phyloP scores from a whole-genome alignment of 2,329 filamentous ascomycete genomes.

The Cercospora zeae-maydis region DNA sequence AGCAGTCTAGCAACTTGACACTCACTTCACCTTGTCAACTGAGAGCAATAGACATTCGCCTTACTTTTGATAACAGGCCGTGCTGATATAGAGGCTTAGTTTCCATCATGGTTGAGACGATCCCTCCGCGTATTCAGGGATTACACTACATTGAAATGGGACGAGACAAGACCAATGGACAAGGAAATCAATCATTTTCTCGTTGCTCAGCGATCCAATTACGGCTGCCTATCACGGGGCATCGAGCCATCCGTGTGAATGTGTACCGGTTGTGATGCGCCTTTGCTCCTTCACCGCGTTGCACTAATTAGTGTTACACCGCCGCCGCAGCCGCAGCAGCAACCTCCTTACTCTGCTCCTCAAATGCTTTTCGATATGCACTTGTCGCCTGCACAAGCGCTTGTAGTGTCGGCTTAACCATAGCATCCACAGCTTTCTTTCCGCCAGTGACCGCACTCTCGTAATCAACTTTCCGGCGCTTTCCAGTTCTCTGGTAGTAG shows the following conservation, averaged over 20 bases:
- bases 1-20: neutral
- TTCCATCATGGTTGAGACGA: neutral
- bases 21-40: neutral
- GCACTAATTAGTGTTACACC: neutral
- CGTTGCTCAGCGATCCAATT: neutral
- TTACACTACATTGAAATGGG: too few species aligned
- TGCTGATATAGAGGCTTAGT: too few species aligned
- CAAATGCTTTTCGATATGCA: conserved; percentile 68
- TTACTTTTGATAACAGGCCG: neutral
- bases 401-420: conserved; percentile 70
- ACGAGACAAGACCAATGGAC: too few species aligned
- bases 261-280: too few species aligned
- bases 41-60: neutral
- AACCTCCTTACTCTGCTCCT: conserved; percentile 49
- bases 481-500: conserved; percentile 67
- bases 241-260: too few species aligned
- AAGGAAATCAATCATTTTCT: neutral
- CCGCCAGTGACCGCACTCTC: conserved; percentile 70
- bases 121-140: neutral
- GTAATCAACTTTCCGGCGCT: conserved; percentile 60
- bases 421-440: conserved; percentile 66
- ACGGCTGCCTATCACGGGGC: neutral
- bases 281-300: neutral
- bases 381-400: conserved; percentile 68
- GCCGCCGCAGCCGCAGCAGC: conserved; percentile 2